These are phyloP conservation scores for Microascus cirrosus DNA, from an alignment of 2,329 filamentous ascomycete genomes.

Conservation along the genomic window DNA sequence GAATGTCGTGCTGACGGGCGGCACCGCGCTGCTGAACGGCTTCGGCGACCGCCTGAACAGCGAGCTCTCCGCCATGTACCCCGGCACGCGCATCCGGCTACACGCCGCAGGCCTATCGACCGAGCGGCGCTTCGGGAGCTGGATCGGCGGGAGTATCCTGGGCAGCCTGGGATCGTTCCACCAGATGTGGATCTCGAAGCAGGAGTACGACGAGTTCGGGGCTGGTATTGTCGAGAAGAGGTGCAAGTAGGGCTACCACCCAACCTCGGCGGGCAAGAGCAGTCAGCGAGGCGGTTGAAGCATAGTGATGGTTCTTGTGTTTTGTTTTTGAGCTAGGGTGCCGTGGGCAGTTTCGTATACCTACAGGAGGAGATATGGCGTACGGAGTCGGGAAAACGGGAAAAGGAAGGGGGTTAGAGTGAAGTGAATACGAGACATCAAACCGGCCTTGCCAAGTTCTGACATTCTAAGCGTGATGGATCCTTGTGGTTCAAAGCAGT, in stretches of 20 bases:
- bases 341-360: background rate
- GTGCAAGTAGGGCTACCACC: slow-evolving; percentile 57
- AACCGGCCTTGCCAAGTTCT: background rate
- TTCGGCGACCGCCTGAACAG: slow-evolving; percentile 84
- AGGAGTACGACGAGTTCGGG: slow-evolving; percentile 96
- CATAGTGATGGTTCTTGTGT: background rate
- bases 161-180: slow-evolving; percentile 95
- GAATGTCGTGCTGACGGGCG: slow-evolving; percentile 90
- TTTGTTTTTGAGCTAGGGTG: slow-evolving; percentile 1
- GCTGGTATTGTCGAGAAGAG: slow-evolving; percentile 85
- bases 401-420: background rate
- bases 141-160: slow-evolving; percentile 94
- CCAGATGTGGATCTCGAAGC: slow-evolving; percentile 97
- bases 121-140: slow-evolving; percentile 84
- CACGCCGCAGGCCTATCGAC: slow-evolving; percentile 77
- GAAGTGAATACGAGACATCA: background rate
- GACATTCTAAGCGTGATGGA: background rate
- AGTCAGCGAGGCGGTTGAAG: background rate
- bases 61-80: slow-evolving; percentile 73
- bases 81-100: slow-evolving; percentile 76
- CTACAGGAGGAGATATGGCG: background rate
- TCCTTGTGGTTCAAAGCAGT: too few relatives aligned
- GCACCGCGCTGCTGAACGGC: slow-evolving; percentile 75
- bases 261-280: background rate
- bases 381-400: background rate